Base-by-base conservation (phyloP, 1,284 basidiomycete species). In the Mixia osmundae region DNA sequence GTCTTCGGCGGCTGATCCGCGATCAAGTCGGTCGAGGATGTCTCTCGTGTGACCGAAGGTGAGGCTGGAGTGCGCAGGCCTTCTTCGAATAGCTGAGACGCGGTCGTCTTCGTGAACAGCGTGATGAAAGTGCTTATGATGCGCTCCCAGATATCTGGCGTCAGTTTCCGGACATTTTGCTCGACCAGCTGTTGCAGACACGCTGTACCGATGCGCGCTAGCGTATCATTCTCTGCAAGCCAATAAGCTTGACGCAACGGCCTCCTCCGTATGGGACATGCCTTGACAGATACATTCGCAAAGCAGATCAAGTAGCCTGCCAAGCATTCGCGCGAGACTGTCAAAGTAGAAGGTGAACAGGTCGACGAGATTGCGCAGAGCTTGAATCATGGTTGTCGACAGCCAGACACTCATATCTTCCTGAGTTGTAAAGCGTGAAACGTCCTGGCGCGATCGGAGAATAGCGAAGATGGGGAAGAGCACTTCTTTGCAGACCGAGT, bases 401-500 rank as follows among this genome's bases (percentile, higher is more conserved):
- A 99, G 61, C 91, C 91, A 99, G 11, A 99, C 87, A 50, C 83
- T 91, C 83, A 95, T 91, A 50, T 97, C 91, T 54, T 97, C 91
- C 51, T 94, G 82, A 2, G 82, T 87, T 52, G 67, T 79, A 63
- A 95, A 95, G 20, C 85, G 70, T 11, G 78, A 79, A 23, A 95
- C 59, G 54, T 94, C 87, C 18, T 58, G 55, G 23, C 59, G 56
- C 11, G 78, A 85, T 49, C 82, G 80, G 40, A 99, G 65, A 33
- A 97, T 83, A 3, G 83, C 77, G 54, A 99, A 99, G 50, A 99
- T 99, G 1, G 91, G 91, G 69, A 99, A 97, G 33, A 99, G 66
- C 32, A 95, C 69, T 55, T 97, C 82, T 54, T 85, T 76, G 61
- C 78, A 89, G 42, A 97, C 72, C n/a, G 75, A 82, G 53, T 94